phyloP scores from a whole-genome alignment of 768 basidiomycete genomes.

The Kwoniella dendrophila region DNA sequence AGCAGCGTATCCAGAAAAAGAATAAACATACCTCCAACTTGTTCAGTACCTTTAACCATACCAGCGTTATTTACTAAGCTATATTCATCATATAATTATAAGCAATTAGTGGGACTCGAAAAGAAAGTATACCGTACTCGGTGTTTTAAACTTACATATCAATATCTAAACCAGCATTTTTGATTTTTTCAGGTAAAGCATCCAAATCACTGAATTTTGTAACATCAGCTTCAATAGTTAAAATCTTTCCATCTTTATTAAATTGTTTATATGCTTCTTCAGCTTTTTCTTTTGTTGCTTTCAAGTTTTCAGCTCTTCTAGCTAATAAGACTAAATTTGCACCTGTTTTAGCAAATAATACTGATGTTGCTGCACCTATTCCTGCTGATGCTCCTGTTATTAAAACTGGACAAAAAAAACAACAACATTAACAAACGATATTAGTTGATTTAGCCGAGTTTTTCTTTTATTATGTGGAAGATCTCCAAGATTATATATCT shows the following conservation, averaged over 20 bases:
- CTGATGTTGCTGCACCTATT: constrained; percentile 79
- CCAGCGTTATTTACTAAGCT: constrained; percentile 76
- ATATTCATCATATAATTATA: neutral
- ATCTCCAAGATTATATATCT: too few relatives aligned
- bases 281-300: constrained; percentile 70
- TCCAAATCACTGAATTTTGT: constrained; percentile 68
- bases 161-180: constrained; percentile 62
- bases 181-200: constrained; percentile 68
- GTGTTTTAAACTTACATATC: constrained; percentile 85
- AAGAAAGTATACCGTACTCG: neutral
- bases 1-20: neutral
- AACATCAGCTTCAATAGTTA: constrained; percentile 73
- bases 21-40: constrained; percentile 65
- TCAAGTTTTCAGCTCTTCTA: constrained; percentile 72
- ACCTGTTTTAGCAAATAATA: constrained; percentile 90
- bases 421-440: too few relatives aligned
- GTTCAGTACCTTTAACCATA: constrained; percentile 83
- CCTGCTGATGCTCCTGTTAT: constrained; percentile 88
- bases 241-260: constrained; percentile 76
- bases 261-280: constrained; percentile 71
- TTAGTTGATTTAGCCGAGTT: too few relatives aligned
- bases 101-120: neutral
- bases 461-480: too few relatives aligned
- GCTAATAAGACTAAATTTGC: constrained; percentile 85
- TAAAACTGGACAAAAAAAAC: constrained; percentile 63